Base-by-base conservation (phyloP, 164 flowering plant genomes). In the Dillenia turbinata region DNA sequence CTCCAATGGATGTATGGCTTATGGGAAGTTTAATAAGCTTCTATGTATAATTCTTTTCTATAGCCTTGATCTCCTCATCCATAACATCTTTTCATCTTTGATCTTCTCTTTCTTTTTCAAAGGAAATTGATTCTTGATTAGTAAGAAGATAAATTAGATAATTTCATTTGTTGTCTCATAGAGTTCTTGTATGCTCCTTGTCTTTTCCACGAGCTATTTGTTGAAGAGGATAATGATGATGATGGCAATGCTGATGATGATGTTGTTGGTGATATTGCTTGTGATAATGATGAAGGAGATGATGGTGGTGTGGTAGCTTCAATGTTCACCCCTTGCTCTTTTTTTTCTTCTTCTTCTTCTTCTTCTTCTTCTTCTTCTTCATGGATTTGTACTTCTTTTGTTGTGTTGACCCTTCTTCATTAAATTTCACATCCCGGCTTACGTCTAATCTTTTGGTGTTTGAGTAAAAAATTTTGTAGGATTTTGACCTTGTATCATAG, bases 1-100 rank as follows among this genome's bases (percentile, higher is more conserved):
- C 63, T 12, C 63, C 53, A 1, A 60, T 26, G 1, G 5, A n/a
- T 11, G 19, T 49, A 48, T 46, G 17, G 5, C 48, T 17, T 1
- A 0, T 11, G 3, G 57, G 66, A 4, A 62, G 56, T 10, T 22
- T 5, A 3, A 13, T 33, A 2, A 62, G 9, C 4, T 62, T 56
- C 47, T 43, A 62, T 33, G 57, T 62, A 0, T 54, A 10, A 22
- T 63, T 63, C 52, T 46, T 53, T 49, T 55, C 46, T 9, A 45
- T 22, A 8, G 52, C 2, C 49, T 60, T 12, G 10, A 60, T 60
- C 43, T 60, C 52, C 17, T 47, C 19, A 46, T 46, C 52, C 66
- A 63, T 63, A 0, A 44, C 52, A 12, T 45, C 10, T 24, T 44
- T 45, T 59, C 66, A 63, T 17, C 15, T 54, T 12, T 3, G 12